Conservation (phyloP, 805 yeast genomes). For the Priceomyces haplophilus region DNA sequence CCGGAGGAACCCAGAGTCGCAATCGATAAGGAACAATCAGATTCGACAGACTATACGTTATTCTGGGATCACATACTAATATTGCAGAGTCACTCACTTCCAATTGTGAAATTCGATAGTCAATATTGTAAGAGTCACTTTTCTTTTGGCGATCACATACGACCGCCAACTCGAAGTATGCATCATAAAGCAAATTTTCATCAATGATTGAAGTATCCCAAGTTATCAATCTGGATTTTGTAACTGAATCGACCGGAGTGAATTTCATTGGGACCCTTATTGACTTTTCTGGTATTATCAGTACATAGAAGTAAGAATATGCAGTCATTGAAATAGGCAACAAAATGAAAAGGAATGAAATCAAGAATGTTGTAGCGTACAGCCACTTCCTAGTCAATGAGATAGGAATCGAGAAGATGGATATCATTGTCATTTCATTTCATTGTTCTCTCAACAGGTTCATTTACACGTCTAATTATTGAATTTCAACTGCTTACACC, state of each 20-base stretch:
- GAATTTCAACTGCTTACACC: too few relatives aligned
- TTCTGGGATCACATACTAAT: slow-evolving; percentile 31
- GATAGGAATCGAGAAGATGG: slow-evolving; percentile 14
- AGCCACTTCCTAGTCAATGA: slow-evolving; percentile 22
- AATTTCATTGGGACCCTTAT: slow-evolving; percentile 16
- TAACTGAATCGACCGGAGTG: neutral
- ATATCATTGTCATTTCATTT: neutral
- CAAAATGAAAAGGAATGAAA: slow-evolving; percentile 25
- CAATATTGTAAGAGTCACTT: slow-evolving; percentile 15
- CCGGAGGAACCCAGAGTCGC: slow-evolving; percentile 37
- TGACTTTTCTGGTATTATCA: slow-evolving; percentile 27
- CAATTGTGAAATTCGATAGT: slow-evolving; percentile 6
- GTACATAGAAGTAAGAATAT: slow-evolving; percentile 32
- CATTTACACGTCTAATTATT: too few relatives aligned
- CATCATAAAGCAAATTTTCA: slow-evolving; percentile 11
- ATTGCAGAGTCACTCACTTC: slow-evolving; percentile 12
- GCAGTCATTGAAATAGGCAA: slow-evolving; percentile 35
- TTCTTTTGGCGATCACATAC: slow-evolving; percentile 20
- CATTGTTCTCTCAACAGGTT: too few relatives aligned
- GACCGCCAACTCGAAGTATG: slow-evolving; percentile 21
- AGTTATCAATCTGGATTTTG: slow-evolving; percentile 2
- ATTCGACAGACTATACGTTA: slow-evolving; percentile 29
- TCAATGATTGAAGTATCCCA: slow-evolving; percentile 14
- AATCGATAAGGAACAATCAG: slow-evolving; percentile 33
- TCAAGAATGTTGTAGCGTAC: slow-evolving; percentile 17